Evolutionary conservation across 805 yeast species (phyloP), one percentile per base, ranked within the genome.

Genomic region (Zygosaccharomyces gambellarensis): DNA sequence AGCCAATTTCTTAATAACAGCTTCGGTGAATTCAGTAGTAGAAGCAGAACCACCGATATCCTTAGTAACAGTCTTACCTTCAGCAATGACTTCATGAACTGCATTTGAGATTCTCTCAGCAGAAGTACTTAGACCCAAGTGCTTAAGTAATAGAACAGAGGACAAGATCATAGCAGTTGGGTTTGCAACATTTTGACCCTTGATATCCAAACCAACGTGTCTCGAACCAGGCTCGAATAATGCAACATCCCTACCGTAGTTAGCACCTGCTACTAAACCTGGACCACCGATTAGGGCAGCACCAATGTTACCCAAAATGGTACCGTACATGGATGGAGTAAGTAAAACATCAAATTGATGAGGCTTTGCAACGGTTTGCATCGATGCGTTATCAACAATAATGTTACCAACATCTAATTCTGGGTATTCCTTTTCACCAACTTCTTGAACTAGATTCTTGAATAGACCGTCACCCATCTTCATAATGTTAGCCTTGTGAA

Each of bases 221-320:
- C 99, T 87, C 77, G 97, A 90, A 75, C 98, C 99, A 65, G 99
- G 98, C 79, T 92, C 99, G 73, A 94, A 92, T 54, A 92, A 95
- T 49, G 98, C 98, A 71, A 85, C 85, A 65, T 92, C 97, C 73
- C 96, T 85, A 74, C 99, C 99, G 60, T 87, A 90, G 79, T 90
- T 89, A 66, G 95, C 97, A 74, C 98, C 98, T 62, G 99, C 97
- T 49, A 92, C 96, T 64, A 92, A 79, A 73, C 98, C 98, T 70
- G 98, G 97, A 63, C 97, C 97, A 72, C 98, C 98, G 59, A 94
- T 85, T 64, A 78, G 73, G 11, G 62, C 99, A 60, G 98, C 96
- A 77, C 98, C 99, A 65, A 92, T 90, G 81, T 94, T 94, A 59
- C 97, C 90, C 67, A 92, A 77, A 67, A 92, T 92, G 67, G 97